Conservation (phyloP, 2,329 filamentous ascomycete species). For the Diplodia mutila region DNA sequence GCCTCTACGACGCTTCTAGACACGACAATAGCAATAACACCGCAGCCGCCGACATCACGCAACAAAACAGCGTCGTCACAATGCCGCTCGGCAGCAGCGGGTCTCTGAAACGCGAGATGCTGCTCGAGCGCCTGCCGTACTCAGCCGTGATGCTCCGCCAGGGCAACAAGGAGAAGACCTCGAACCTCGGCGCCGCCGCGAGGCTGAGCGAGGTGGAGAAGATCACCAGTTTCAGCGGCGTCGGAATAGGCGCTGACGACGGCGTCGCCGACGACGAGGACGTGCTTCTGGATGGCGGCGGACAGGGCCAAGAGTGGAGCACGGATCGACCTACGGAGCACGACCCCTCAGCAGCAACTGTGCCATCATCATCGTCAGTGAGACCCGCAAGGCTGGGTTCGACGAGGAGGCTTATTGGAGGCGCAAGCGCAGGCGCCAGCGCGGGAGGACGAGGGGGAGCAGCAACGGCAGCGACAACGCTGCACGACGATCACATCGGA, state of each 20-base stretch:
- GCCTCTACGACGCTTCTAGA: background rate
- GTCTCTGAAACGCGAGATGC: slow-evolving; percentile 70
- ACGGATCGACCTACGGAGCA: slow-evolving; percentile 45
- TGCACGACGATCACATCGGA: slow-evolving; percentile 17
- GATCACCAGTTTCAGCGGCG: slow-evolving; percentile 68
- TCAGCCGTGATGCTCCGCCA: slow-evolving; percentile 66
- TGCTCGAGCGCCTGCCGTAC: slow-evolving; percentile 87
- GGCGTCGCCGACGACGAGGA: slow-evolving; percentile 39
- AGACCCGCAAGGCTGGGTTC: slow-evolving; percentile 31
- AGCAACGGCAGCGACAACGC: background rate
- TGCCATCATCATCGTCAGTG: slow-evolving; percentile 28
- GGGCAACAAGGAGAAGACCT: slow-evolving; percentile 34
- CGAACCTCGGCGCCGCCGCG: slow-evolving; percentile 30
- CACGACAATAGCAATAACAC: background rate
- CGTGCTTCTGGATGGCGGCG: slow-evolving; percentile 25
- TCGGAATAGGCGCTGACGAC: slow-evolving; percentile 38
- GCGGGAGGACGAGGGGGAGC: background rate
- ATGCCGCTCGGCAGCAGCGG: slow-evolving; percentile 61
- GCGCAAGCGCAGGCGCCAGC: slow-evolving; percentile 28
- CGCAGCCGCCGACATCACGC: background rate
- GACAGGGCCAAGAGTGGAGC: slow-evolving; percentile 45
- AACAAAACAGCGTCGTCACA: slow-evolving; percentile 29
- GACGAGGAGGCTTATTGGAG: slow-evolving; percentile 34
- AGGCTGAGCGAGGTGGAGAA: slow-evolving; percentile 65
- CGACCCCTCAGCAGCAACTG: slow-evolving; percentile 28